Evolutionary conservation across 768 basidiomycete genomes (phyloP), one percentile per base, ranked within the genome.

Genomic region (Podaxis sp.): DNA sequence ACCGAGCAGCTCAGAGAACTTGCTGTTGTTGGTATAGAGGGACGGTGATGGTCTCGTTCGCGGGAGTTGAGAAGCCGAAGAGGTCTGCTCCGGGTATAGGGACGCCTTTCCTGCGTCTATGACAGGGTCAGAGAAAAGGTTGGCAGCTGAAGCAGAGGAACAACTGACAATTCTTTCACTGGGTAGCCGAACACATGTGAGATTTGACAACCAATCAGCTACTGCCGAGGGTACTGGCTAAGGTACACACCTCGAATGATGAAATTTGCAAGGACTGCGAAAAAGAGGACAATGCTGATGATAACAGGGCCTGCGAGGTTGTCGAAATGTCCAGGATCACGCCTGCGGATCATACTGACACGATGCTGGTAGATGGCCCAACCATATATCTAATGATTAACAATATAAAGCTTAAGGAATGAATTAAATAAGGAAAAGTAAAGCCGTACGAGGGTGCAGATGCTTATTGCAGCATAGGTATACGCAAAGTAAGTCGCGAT

Each of bases 321-420:
- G 69, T 97, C 96, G 67, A 97, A 97, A 69, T 91, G 87, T 0
- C 93, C 91, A 28, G 94, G 89, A 75, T 95, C 92, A 52, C 96
- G 82, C 65, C 88, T 85, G 12, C 91, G 89, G 65, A 99, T 99
- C 87, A 95, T 89, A 52, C 89, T 89, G 59, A 98, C 86, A 51
- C 97, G 86, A 64, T 87, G 83, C 72, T 98, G 93, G 71, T 96
- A 98, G 48, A 98, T 75, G 0, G 74, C 75, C 74, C 92, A 97
- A 0, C 92, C 94, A 73, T 99, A 99, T 2, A 93, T 72, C 90
- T 96, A 61, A 4, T 19, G 22, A 17, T 19, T 2, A 9, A 33
- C 9, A 39, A 3, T 59, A 55, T 51, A 54, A n/a, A 38, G 5
- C 42, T 13, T 56, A 30, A 36, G 33, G 19, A 30, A 48, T n/a